Conservation (phyloP, 805 yeast genomes). For the Candida sonorensis region DNA sequence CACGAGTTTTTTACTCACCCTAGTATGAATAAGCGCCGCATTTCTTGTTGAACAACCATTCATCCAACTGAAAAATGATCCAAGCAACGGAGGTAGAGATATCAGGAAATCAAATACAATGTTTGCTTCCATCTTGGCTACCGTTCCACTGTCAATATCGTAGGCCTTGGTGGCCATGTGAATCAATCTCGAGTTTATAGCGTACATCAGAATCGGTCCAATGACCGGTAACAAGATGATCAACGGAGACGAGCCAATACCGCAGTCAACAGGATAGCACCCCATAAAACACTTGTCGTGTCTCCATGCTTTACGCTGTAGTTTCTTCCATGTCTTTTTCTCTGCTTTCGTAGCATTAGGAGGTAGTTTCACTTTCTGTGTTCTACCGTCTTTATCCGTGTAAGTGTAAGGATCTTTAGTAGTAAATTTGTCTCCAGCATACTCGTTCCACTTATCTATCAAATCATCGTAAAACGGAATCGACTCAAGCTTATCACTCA, state of each 20-base stretch:
- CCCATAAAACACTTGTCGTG: conserved; percentile 84
- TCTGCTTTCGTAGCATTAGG: conserved; percentile 52
- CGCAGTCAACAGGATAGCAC: conserved; percentile 66
- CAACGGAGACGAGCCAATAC: conserved; percentile 73
- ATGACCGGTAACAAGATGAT: conserved; percentile 62
- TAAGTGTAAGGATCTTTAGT: conserved; percentile 63
- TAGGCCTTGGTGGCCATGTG: conserved; percentile 50
- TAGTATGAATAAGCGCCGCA: conserved; percentile 68
- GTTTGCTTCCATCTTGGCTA: conserved; percentile 70
- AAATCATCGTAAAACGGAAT: conserved; percentile 55
- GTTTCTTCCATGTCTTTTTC: conserved; percentile 58
- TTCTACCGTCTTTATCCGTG: conserved; percentile 39
- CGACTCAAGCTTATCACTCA: conserved; percentile 30
- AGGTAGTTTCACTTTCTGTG: conserved; percentile 55
- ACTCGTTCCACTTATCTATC: conserved; percentile 56
- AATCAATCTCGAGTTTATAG: conserved; percentile 64
- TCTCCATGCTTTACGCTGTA: conserved; percentile 79
- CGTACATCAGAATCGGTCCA: conserved; percentile 83
- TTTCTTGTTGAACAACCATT: conserved; percentile 85
- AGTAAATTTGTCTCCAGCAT: conserved; percentile 58
- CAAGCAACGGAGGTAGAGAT: conserved; percentile 74
- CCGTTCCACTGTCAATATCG: conserved; percentile 48
- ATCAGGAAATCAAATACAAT: conserved; percentile 68
- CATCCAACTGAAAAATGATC: conserved; percentile 72
- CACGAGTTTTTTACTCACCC: conserved; percentile 13